A percentile compares a stretch with the other conserved stretches of the same genome.
phyloP scores from a whole-genome alignment of 306 rosid species.

The Vicia villosa region DNA sequence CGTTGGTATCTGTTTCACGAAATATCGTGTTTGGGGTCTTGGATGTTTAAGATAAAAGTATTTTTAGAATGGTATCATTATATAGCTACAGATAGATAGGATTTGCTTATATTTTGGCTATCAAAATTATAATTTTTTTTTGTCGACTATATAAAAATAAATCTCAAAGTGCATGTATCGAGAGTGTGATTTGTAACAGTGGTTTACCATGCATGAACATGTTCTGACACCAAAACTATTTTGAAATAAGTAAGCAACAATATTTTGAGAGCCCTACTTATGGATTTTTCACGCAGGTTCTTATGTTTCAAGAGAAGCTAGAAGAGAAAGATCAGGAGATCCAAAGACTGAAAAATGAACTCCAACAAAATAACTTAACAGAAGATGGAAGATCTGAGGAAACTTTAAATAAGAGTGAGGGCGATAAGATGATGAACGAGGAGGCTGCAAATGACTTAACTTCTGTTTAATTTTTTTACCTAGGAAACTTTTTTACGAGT shows the following conservation, averaged over 20 bases:
- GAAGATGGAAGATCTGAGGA: conserved; percentile 55
- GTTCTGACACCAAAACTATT: neutral
- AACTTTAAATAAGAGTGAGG: conserved; percentile 30
- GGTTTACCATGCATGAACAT: neutral
- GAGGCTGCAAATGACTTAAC: conserved; percentile 45
- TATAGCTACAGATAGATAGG: neutral
- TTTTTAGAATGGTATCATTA: neutral
- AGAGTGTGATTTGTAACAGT: neutral
- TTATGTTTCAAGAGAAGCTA: conserved; percentile 44
- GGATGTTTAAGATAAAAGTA: neutral
- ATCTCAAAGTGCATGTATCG: neutral
- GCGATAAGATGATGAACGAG: conserved; percentile 37
- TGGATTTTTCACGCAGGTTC: conserved; percentile 36
- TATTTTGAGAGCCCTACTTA: neutral
- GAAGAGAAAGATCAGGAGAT: conserved; percentile 47
- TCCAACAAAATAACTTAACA: conserved; percentile 45
- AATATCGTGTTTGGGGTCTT: neutral
- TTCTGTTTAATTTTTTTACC: conserved; percentile 26
- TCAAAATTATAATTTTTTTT: too few relatives aligned
- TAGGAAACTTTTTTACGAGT: neutral
- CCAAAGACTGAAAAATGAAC: conserved; percentile 50
- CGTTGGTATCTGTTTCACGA: neutral
- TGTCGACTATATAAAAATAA: too few relatives aligned
- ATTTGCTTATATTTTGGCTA: neutral
- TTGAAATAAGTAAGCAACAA: neutral